Evolutionary conservation across 208 protist genomes (phyloP), one percentile per base, ranked within the genome.

Genomic region (Wallacemonas collosoma): DNA sequence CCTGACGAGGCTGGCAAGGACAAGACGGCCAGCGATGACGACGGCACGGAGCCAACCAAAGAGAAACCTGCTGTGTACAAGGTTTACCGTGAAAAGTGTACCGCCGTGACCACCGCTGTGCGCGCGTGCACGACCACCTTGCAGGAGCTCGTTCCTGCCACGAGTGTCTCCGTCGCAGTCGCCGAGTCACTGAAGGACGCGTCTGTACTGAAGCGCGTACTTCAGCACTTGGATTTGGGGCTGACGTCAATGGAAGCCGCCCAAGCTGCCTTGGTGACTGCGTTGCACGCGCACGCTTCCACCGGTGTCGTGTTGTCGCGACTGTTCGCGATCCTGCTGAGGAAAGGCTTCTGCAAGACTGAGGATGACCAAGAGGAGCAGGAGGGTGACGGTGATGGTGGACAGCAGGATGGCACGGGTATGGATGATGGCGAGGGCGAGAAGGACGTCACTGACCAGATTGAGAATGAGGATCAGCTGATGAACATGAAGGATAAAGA

Each of bases 341-440:
- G 87, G 68, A 93, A 98, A 57, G 98, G 98, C 54, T 99, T 98
- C 78, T 99, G 98, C 76, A 98, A 96, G 63, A 73, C 85, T 4
- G 93, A 97, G 50, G 88, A 90, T 17, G 83, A 91, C 47, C 86
- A 91, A 39, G 85, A 94, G n/a, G 82, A 86, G 36, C 72, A 89
- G 58, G 89, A 96, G 43, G 75, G 81, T 17, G 71, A 89, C 47
- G 85, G 87, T 3, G 94, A 85, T 41, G 87, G 88, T 7, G 79
- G 79, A 8, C 85, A 82, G 75, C 75, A 90, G 51, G 87, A 93
- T 15, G 98, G 98, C 47, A 99, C 98, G 15, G 99, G 99, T 53
- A 99, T 99, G 95, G 99, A 99, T 71, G 98, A 99, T 68, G 99
- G 98, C 43, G 63, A 98, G 57, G 99, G 99, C 67, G 92, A 99